A percentile compares a stretch with the other conserved stretches of the same genome.
Conservation (phyloP, 1,284 basidiomycete genomes). For the Pseudozyma sp. region DNA sequence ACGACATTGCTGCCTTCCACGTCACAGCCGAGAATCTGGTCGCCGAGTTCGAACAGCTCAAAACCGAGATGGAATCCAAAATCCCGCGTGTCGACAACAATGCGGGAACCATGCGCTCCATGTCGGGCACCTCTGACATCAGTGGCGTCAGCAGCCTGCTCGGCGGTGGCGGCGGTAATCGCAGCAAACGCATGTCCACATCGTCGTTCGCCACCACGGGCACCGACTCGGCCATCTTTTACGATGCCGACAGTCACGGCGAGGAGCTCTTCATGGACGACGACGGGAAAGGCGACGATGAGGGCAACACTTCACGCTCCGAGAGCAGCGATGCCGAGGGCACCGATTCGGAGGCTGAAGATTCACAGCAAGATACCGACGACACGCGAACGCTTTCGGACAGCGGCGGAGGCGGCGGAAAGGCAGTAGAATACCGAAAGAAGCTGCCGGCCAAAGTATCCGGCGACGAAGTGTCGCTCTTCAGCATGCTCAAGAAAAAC, state of each 20-base stretch:
- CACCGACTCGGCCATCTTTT: constrained; percentile 62
- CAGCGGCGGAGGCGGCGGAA: constrained; percentile 8
- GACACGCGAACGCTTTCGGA: constrained; percentile 33
- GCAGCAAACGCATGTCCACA: constrained; percentile 44
- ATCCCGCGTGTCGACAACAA: constrained; percentile 44
- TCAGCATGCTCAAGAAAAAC: constrained; percentile 88
- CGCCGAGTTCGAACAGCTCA: constrained; percentile 58
- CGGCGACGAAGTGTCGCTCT: constrained; percentile 86
- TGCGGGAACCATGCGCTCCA: constrained; percentile 52
- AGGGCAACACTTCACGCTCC: constrained; percentile 47
- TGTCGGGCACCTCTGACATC: constrained; percentile 29
- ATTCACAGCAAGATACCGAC: constrained; percentile 26
- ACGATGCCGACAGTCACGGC: constrained; percentile 60
- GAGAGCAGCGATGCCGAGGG: constrained; percentile 57
- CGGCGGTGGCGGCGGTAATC: constrained; percentile 2
- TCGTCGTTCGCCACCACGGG: constrained; percentile 53
- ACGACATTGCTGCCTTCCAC: constrained; percentile 43
- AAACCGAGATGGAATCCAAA: constrained; percentile 47
- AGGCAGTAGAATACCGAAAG: constrained; percentile 59
- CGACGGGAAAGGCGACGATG: constrained; percentile 47
- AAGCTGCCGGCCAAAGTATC: constrained; percentile 74
- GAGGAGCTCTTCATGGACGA: constrained; percentile 54
- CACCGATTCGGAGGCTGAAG: constrained; percentile 68
- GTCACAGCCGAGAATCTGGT: constrained; percentile 45
- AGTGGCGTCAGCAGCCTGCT: not conserved